phyloP scores from a whole-genome alignment of 2,329 filamentous ascomycete genomes.

The Exophiala phaeomuriformis region DNA sequence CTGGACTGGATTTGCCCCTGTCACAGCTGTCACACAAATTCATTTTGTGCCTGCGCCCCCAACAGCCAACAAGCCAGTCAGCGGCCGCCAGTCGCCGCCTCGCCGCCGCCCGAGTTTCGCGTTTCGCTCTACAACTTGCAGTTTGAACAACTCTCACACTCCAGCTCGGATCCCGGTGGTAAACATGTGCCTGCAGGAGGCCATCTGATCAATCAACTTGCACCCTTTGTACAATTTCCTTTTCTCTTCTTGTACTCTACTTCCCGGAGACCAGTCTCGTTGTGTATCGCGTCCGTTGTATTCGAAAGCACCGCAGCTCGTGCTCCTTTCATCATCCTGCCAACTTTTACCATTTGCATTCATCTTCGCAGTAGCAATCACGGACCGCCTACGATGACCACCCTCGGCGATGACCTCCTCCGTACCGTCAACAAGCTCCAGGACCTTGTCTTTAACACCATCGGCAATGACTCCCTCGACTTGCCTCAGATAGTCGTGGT shows the following conservation, averaged over 20 bases:
- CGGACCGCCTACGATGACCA: slow-evolving; percentile 58
- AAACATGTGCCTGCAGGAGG: slow-evolving; percentile 17
- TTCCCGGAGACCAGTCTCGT: not conserved
- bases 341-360: slow-evolving; percentile 15
- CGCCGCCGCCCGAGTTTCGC: not conserved
- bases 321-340: slow-evolving; percentile 2
- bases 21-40: slow-evolving; percentile 1
- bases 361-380: slow-evolving; percentile 8
- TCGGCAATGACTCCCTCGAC: slow-evolving; percentile 96
- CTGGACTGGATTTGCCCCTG: not conserved
- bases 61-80: not conserved
- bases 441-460: slow-evolving; percentile 98
- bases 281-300: not conserved
- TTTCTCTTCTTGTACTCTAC: slow-evolving; percentile 1
- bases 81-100: not conserved
- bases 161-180: not conserved
- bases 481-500: slow-evolving; percentile 98
- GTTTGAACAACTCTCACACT: not conserved
- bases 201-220: slow-evolving; percentile 10
- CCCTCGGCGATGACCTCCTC: slow-evolving; percentile 91
- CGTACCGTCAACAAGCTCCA: slow-evolving; percentile 96
- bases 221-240: not conserved
- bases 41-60: not conserved
- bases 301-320: not conserved
- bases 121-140: slow-evolving; percentile 4